These are phyloP conservation scores for Musa itinerans DNA, from an alignment of 176 grass and related monocot species.

Conservation along the genomic window DNA sequence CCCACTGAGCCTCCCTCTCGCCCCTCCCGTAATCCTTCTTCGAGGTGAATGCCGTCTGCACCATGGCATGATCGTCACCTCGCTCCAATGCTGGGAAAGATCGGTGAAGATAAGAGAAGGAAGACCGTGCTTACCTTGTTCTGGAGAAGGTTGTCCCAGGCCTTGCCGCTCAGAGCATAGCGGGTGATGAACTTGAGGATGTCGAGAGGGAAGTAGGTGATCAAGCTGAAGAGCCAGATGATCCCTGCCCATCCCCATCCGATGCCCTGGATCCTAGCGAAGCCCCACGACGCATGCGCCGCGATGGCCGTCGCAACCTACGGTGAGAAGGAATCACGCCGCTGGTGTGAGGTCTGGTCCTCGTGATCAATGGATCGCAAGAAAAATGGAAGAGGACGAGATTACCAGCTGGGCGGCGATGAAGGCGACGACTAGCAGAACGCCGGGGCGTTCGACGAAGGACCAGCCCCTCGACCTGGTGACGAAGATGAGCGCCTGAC, in stretches of 20 bases:
- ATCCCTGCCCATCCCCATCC: conserved; percentile 52
- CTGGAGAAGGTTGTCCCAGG: conserved; percentile 47
- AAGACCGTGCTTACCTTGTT: conserved; percentile 20
- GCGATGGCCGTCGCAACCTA: conserved; percentile 44
- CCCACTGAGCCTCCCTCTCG: conserved; percentile 38
- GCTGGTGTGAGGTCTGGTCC: not conserved
- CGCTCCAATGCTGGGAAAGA: not conserved
- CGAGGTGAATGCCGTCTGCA: conserved; percentile 39
- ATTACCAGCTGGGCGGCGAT: conserved; percentile 50
- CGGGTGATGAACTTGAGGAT: conserved; percentile 46
- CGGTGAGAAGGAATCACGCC: not conserved
- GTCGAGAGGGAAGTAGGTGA: conserved; percentile 43
- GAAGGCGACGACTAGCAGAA: conserved; percentile 48
- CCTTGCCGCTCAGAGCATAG: conserved; percentile 45
- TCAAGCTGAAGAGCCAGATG: conserved; percentile 57
- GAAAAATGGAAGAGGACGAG: not conserved
- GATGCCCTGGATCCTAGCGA: conserved; percentile 47
- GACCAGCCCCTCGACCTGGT: conserved; percentile 67
- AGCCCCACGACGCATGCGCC: conserved; percentile 15
- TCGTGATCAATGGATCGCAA: not conserved
- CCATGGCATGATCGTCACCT: not conserved
- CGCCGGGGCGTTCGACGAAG: conserved; percentile 46
- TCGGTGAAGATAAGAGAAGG: not conserved
- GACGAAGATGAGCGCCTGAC: conserved; percentile 69
- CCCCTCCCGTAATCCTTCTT: conserved; percentile 40